Evolutionary conservation across 2,329 filamentous ascomycete species (phyloP), one percentile per base, ranked within the genome.

Genomic region (Byssothecium circinans): DNA sequence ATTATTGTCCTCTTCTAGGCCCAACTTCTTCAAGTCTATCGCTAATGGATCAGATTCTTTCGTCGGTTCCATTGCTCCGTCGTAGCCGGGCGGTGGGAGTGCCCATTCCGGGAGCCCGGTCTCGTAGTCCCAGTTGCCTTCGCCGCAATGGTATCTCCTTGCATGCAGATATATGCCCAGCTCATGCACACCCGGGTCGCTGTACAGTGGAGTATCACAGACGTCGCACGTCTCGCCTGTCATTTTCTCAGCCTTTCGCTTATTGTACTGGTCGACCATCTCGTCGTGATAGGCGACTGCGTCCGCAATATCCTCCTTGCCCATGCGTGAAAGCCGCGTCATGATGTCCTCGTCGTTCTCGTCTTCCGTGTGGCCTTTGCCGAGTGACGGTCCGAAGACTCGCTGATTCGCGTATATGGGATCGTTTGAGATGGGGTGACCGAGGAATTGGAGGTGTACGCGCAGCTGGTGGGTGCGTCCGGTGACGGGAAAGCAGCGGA

Each of bases 361-460:
- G 20, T 81, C 81, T 17, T 79, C 78, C 2, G 81, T 84, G 41
- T 92, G 86, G 12, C 78, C 76, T 40, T 75, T 81, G 14, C 89
- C 94, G 0, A 99, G 82, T 8, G 86, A 81, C 1, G 86, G 78
- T 0, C 94, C 94, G 78, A 95, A 99, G 10, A 99, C 94, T 47
- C 85, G 85, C 65, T 89, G 85, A 67, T 99, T 99, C 61, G 89
- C 91, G 70, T 99, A 99, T 60, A 99, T 97, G 7, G 94, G 94
- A 66, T 99, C 94, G 69, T 99, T 99, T 55, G 90, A 86, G 59
- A 99, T 97, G 1, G 94, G 94, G 66, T 97, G 88, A 1, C 94
- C 94, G 3, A 99, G 78, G 69, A 89, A 95, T 67, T 99, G 94
- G 14, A 99, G 79, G 64, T 99, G 94, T 15, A 99, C 94, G 27